These are phyloP conservation scores for Candida koratica DNA, from an alignment of 805 yeast species.

Conservation along the genomic window DNA sequence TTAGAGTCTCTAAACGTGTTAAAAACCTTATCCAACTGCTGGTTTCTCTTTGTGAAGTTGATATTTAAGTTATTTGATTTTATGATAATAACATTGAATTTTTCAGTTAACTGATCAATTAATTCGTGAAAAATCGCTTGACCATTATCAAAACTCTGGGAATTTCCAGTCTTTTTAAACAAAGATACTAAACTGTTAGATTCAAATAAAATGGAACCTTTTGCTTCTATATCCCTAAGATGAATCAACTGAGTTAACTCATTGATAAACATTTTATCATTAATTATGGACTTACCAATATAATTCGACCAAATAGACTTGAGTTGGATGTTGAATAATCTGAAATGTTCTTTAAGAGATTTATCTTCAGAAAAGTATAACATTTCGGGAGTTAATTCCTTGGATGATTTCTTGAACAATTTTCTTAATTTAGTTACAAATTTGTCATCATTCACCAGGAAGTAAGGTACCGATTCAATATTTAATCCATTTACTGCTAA, in stretches of 20 bases:
- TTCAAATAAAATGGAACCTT: constrained; percentile 32
- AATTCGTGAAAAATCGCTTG: constrained; percentile 31
- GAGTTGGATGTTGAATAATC: constrained; percentile 8
- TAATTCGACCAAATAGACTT: constrained; percentile 9
- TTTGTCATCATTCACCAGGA: constrained; percentile 3
- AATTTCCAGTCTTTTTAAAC: constrained; percentile 41
- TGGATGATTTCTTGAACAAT: constrained; percentile 2
- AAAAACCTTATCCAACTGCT: constrained; percentile 2
- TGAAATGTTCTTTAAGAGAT: constrained; percentile 9
- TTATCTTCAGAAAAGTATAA: constrained; percentile 4
- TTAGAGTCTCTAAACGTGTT: constrained; percentile 6
- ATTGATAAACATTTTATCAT: constrained; percentile 45
- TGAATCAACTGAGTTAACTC: constrained; percentile 48
- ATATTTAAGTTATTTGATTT: constrained; percentile 7
- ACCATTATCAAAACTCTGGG: constrained; percentile 40
- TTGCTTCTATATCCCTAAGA: constrained; percentile 23
- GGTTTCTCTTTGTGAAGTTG: constrained; percentile 6
- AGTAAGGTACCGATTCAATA: constrained; percentile 1
- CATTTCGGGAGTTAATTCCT: constrained; percentile 13
- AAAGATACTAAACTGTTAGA: constrained; percentile 42
- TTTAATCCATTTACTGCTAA: constrained; percentile 41
- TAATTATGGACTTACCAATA: constrained; percentile 19
- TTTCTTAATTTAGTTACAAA: constrained; percentile 2
- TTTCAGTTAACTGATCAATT: constrained; percentile 16
- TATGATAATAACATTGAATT: constrained; percentile 4